Percentiles rank a stretch among this genome's conserved stretches.
phyloP scores from a whole-genome alignment of 805 yeast species.

The Kregervanrija delftensis region DNA sequence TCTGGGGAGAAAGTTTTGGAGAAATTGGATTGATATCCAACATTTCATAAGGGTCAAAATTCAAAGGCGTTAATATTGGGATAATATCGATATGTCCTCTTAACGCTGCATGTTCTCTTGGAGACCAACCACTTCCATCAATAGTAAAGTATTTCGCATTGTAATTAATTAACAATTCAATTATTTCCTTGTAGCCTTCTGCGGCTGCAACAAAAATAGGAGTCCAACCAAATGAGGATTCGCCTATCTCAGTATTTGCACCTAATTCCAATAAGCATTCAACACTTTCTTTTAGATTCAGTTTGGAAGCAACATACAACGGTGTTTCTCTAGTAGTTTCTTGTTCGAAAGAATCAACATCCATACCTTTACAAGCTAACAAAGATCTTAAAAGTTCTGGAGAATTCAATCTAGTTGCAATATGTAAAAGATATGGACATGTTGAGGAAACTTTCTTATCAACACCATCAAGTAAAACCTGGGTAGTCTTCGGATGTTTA shows the following conservation, averaged over 20 bases:
- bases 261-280: slow-evolving; percentile 45
- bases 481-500: slow-evolving; percentile 70
- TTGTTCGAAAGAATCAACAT: slow-evolving; percentile 53
- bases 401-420: slow-evolving; percentile 64
- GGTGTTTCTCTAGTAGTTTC: slow-evolving; percentile 67
- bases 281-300: slow-evolving; percentile 48
- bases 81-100: slow-evolving; percentile 80
- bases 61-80: slow-evolving; percentile 47
- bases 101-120: slow-evolving; percentile 92
- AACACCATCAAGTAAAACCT: slow-evolving; percentile 45
- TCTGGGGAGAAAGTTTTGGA: slow-evolving; percentile 25
- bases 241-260: slow-evolving; percentile 74
- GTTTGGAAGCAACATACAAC: slow-evolving; percentile 70
- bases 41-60: slow-evolving; percentile 30
- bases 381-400: slow-evolving; percentile 49
- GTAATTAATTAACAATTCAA: slow-evolving; percentile 41
- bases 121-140: slow-evolving; percentile 92
- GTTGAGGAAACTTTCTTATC: slow-evolving; percentile 31
- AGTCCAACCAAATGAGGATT: slow-evolving; percentile 84
- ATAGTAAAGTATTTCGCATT: slow-evolving; percentile 49
- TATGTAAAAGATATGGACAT: slow-evolving; percentile 51
- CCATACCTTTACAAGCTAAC: slow-evolving; percentile 49
- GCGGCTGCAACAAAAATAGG: slow-evolving; percentile 87
- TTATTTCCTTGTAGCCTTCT: slow-evolving; percentile 64
- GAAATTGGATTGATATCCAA: slow-evolving; percentile 14